phyloP scores from a whole-genome alignment of 441 rosid genomes.

The Jatropha podagrica region DNA sequence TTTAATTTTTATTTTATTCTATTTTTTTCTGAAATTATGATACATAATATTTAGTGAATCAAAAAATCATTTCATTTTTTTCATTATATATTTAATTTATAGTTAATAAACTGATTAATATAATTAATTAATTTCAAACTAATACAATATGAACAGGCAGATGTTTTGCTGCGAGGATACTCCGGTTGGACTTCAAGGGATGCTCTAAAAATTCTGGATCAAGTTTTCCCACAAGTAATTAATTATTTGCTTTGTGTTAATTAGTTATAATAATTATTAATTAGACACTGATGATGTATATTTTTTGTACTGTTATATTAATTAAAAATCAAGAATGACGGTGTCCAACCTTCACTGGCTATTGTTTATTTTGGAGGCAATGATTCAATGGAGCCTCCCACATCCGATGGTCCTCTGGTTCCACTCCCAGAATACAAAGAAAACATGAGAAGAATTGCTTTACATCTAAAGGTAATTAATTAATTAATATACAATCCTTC shows the following conservation, averaged over 20 bases:
- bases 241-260: not conserved
- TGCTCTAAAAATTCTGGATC: slow-evolving; percentile 54
- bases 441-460: slow-evolving; percentile 71
- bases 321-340: slow-evolving; percentile 43
- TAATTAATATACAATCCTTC: not conserved
- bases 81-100: too few species aligned
- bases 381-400: slow-evolving; percentile 55
- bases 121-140: too few species aligned
- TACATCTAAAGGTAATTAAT: slow-evolving; percentile 56
- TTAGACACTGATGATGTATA: too few species aligned
- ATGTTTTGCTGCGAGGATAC: slow-evolving; percentile 68
- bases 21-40: too few species aligned
- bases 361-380: slow-evolving; percentile 90
- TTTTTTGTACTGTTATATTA: not conserved
- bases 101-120: too few species aligned
- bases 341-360: slow-evolving; percentile 65
- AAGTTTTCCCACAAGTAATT: slow-evolving; percentile 77
- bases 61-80: too few species aligned
- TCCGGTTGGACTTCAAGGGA: slow-evolving; percentile 74
- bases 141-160: slow-evolving; percentile 46
- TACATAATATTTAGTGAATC: too few species aligned
- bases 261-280: too few species aligned
- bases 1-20: too few species aligned
- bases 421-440: slow-evolving; percentile 61
- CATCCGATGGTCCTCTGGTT: slow-evolving; percentile 58